Evolutionary conservation across 148 eudicot genomes (phyloP), one percentile per base, ranked within the genome.

Genomic region (Linanthus parryae): DNA sequence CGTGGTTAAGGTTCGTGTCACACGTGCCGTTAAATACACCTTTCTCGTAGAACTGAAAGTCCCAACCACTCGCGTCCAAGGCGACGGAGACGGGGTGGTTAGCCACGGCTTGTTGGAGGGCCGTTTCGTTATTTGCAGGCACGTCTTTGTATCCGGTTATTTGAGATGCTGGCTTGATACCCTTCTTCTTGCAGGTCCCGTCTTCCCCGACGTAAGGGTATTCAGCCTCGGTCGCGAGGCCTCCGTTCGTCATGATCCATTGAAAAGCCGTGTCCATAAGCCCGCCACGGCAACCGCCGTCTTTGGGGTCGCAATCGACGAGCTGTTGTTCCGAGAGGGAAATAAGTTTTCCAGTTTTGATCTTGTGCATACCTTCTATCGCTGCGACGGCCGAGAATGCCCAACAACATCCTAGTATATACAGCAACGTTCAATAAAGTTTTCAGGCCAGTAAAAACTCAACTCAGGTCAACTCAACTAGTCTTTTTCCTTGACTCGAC

Each of bases 331-430:
- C 78, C 1, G 82, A 77, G 18, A 77, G 67, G 8, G 78, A 59
- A 33, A 77, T 12, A 8, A 77, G 53, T 1, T 56, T 30, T 17
- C 73, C 73, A 13, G 58, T 63, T 22, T 27, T 51, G 24, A 77
- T 52, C 26, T 65, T 35, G 52, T 44, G 38, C 8, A 77, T 39
- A 26, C 64, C 54, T 48, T 77, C 78, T 8, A 68, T 35, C 11
- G 82, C 67, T 59, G 67, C 75, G 35, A 77, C 78, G 0, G 72
- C 57, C 24, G 82, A 51, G 31, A 77, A 77, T 18, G 82, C 82
- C 78, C 78, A 77, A 22, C 79, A 74, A 34, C 68, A 65, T 46
- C 71, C 79, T 31, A n/a, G 5, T 10, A 10, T 31, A 10, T 31
- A 5, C 35, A 31, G 5, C 7, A 31, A 31, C 5, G 10, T 10